Base-by-base conservation (phyloP, 768 basidiomycete genomes). In the Terana coerulea region DNA sequence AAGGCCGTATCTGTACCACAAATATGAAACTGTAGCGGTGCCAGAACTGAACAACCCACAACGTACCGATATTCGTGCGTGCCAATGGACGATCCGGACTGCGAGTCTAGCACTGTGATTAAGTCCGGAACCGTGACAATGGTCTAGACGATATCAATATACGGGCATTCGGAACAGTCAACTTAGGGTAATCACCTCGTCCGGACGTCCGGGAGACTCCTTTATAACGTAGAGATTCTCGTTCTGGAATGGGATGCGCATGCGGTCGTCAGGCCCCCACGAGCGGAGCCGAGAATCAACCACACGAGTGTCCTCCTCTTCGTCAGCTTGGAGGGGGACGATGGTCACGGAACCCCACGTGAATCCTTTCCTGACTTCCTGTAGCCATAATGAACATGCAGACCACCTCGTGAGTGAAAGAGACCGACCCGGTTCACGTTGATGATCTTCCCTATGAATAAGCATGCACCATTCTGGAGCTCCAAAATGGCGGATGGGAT, bases 51-150 rank as follows among this genome's bases (percentile, higher is more conserved):
- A 25, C 17, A 22, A 5, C 19, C 25, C 35, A 33, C 37, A 33
- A 37, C 46, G 68, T 68, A 61, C 48, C 63, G 39, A 61, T 83
- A 82, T 44, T 85, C 77, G 21, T 75, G 84, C 1, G 83, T 83
- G 12, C 84, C 83, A 7, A 87, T 67, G 26, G 81, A 78, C 3
- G 74, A 69, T 0, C 84, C 84, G 51, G 69, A 80, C 55, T 82
- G 81, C 19, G 80, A 76, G 56, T 87, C 84, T 10, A 86, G 65
- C 10, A 86, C 77, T 0, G 77, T 70, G 48, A 86, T 83, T 22
- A 87, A 70, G 62, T 86, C 84, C 3, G 84, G 85, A 10, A 87
- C 84, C 29, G 75, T 73, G 28, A 75, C 78, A 1, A 78, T 65
- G 33, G 81, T 67, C 74, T 78, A 34, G 22, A 52, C 57, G 34